Base-by-base conservation (phyloP, 225 moss, liverwort and hornwort species). In the Physcomitrellopsis africana region DNA sequence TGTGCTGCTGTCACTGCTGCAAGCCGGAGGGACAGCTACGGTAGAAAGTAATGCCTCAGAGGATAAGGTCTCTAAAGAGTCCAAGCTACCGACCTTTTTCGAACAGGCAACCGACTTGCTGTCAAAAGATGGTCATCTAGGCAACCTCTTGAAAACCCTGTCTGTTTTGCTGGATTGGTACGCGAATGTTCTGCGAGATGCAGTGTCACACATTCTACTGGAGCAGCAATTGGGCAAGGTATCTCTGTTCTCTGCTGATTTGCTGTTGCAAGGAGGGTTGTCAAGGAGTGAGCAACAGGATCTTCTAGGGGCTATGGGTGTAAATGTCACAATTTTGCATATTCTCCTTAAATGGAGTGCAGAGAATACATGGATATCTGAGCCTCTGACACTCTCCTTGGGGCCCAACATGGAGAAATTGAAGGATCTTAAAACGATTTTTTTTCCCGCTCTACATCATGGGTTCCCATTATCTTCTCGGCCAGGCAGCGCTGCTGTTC, bases 401-500 rank as follows among this genome's bases (percentile, higher is more conserved):
- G 88, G 85, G 16, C 85, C 84, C 70, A 86, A 84, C 53, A 61
- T 15, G 60, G 83, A 86, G 48, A 86, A 78, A 70, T 84, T 81
- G 54, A 93, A 78, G 73, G 89, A 88, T 72, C 46, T 87, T 0
- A 85, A 80, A 68, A 89, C 74, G 43, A 86, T 93, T 61, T 88
- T 93, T 65, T 63, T 91, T 60, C 93, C 95, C 54, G 81, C 90
- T 67, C 81, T 99, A 45, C 76, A 92, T 63, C 95, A 99, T 81
- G 99, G 99, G 52, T 92, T 95, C 63, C 99, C 99, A 23, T 80
- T 87, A 74, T 87, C 85, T 66, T 86, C 87, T 75, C 90, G 90
- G 57, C 92, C 93, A 65, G 99, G 90, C 24, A 99, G 99, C 83
- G 95, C 99, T 60, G 92, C 92, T 75, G 92, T 95, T 58, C 88